Base-by-base conservation (phyloP, 225 moss, liverwort and hornwort genomes). In the Rhytidiadelphus loreus region DNA sequence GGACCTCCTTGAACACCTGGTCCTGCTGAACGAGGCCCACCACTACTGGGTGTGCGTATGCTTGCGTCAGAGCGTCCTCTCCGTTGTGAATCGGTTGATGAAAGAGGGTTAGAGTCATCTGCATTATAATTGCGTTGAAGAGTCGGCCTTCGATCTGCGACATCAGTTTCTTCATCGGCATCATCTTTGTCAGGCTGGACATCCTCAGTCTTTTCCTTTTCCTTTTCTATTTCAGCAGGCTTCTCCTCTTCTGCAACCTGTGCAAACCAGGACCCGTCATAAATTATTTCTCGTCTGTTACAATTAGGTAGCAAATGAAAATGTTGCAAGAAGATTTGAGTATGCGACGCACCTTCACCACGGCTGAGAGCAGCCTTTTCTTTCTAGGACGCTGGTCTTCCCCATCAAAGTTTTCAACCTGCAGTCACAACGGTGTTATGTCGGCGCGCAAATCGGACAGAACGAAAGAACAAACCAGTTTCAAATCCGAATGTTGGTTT, bases 321-420 rank as follows among this genome's bases (percentile, higher is more conserved):
- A 44, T 33, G 81, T 13, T 44, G 52, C 61, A 32, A 35, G 18
- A 43, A 74, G 26, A 92, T 37, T 84, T 63, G 53, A 82, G 28
- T 32, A 55, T 43, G 80, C 79, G 62, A 90, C 92, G 71, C 90
- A 99, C 99, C 96, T 97, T 99, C 91, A 99, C 99, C 76, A 99
- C 99, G 46, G 99, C 96, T 63, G 99, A 99, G 65, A 96, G 92
- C 86, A 99, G 92, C 84, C 99, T 93, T 89, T 90, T 99, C 92
- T 99, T 99, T n/a, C 91, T 92, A 73, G 96, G 96, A 80, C 95
- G 97, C 85, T 97, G 99, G 53, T 96, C 96, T 84, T 95, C 97
- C 83, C 89, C 92, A 87, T 95, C 93, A 71, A 95, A 92, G 28
- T 84, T 90, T 85, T 96, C 96, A 68, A 91, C 95, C 99, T 99